phyloP scores from a whole-genome alignment of 2,329 filamentous ascomycete genomes.

The Tolypocladium tropicale region DNA sequence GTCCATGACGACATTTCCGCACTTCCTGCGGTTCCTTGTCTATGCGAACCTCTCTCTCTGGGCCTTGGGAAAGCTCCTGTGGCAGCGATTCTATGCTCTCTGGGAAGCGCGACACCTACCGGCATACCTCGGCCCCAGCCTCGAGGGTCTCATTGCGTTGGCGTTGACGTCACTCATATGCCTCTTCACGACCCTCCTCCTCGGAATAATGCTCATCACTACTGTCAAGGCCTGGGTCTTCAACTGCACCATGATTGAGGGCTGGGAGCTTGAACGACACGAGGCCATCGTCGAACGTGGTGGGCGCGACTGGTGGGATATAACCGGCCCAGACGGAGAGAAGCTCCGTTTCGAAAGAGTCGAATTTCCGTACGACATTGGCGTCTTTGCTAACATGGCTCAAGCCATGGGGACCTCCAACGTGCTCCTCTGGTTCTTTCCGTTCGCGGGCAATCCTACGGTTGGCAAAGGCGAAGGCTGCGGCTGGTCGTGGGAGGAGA shows the following conservation, averaged over 20 bases:
- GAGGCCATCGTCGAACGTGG: slow-evolving; percentile 42
- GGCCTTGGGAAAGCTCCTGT: slow-evolving; percentile 50
- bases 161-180: slow-evolving; percentile 49
- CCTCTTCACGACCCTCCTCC: slow-evolving; percentile 47
- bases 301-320: slow-evolving; percentile 33
- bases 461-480: slow-evolving; percentile 26
- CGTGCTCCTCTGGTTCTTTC: slow-evolving; percentile 57
- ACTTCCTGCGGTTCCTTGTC: slow-evolving; percentile 70
- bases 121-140: slow-evolving; percentile 61
- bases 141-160: slow-evolving; percentile 48
- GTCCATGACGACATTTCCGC: slow-evolving; percentile 69
- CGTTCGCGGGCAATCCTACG: slow-evolving; percentile 44
- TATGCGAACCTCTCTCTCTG: slow-evolving; percentile 59
- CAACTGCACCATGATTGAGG: slow-evolving; percentile 74
- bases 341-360: slow-evolving; percentile 47
- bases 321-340: slow-evolving; percentile 22
- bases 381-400: slow-evolving; percentile 61
- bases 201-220: slow-evolving; percentile 55
- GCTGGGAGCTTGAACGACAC: slow-evolving; percentile 61
- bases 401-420: slow-evolving; percentile 67
- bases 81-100: slow-evolving; percentile 44
- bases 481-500: slow-evolving; percentile 60
- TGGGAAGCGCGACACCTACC: slow-evolving; percentile 59
- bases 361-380: slow-evolving; percentile 76
- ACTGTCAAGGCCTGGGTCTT: slow-evolving; percentile 50